phyloP scores from a whole-genome alignment of 78 protist species.

The Corallochytrium limacisporum region DNA sequence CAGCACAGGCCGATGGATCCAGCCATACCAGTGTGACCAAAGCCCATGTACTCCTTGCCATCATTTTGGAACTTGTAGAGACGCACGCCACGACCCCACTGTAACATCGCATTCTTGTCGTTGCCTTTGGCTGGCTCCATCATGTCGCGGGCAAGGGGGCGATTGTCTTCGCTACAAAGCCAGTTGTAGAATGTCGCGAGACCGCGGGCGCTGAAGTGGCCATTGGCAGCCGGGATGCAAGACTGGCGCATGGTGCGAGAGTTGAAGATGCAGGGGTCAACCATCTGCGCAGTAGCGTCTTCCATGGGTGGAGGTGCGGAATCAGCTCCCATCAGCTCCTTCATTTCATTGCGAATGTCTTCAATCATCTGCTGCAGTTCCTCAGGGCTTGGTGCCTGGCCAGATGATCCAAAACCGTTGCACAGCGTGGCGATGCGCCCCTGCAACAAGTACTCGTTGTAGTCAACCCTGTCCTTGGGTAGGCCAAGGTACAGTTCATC shows the following conservation, averaged over 20 bases:
- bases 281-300: background rate
- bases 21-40: background rate
- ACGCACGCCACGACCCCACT: background rate
- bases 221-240: constrained; percentile 5
- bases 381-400: background rate
- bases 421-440: background rate
- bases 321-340: too few relatives aligned
- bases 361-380: background rate
- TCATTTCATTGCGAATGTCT: too few relatives aligned
- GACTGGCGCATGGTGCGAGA: background rate
- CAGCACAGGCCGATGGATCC: background rate
- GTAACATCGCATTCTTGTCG: background rate
- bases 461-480: too few relatives aligned
- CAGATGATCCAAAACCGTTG: background rate
- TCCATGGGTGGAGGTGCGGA: background rate
- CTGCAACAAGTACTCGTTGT: background rate
- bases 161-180: background rate
- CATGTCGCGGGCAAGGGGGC: background rate
- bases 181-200: background rate
- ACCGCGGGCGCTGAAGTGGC: constrained; percentile 8
- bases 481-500: background rate
- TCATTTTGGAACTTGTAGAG: background rate
- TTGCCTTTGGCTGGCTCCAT: background rate
- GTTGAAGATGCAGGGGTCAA: constrained; percentile 2
- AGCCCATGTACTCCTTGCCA: background rate